Evolutionary conservation across 768 basidiomycete species (phyloP).

Genomic region (Trametes elegans): DNA sequence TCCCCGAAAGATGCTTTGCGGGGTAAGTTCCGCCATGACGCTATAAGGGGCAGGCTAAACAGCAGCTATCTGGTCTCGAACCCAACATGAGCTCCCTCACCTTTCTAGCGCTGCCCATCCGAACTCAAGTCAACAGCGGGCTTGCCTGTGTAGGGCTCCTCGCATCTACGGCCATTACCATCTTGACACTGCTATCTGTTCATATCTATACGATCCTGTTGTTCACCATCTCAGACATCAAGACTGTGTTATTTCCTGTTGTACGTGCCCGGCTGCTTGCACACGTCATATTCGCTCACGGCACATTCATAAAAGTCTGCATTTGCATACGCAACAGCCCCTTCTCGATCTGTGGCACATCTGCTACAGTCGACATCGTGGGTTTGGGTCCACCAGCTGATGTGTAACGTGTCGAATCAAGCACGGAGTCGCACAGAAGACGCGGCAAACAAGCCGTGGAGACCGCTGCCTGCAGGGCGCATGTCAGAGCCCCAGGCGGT

Average conservation of each 20-base stretch:
- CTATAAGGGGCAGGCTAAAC: too few species aligned
- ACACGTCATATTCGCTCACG: neutral
- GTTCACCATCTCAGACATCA: slow-evolving; percentile 36
- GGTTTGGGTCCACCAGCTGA: slow-evolving; percentile 34
- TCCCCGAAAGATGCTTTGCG: too few species aligned
- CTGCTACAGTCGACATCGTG: slow-evolving; percentile 21
- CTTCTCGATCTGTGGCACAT: too few species aligned
- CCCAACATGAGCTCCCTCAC: too few species aligned
- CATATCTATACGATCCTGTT: slow-evolving; percentile 26
- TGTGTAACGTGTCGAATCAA: slow-evolving; percentile 37
- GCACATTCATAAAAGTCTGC: slow-evolving; percentile 17
- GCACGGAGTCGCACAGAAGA: slow-evolving; percentile 29
- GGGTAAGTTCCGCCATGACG: too few species aligned
- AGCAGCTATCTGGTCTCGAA: too few species aligned
- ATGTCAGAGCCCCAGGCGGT: slow-evolving; percentile 26
- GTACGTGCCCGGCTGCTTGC: slow-evolving; percentile 20
- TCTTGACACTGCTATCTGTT: too few species aligned
- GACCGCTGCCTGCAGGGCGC: slow-evolving; percentile 37
- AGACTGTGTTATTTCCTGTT: slow-evolving; percentile 32
- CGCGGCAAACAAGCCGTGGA: slow-evolving; percentile 33
- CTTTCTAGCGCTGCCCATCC: too few species aligned
- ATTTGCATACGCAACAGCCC: neutral
- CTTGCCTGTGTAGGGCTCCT: too few species aligned
- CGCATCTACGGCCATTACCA: too few species aligned
- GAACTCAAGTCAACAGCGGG: too few species aligned